Base-by-base conservation (phyloP, 2,329 filamentous ascomycete genomes). In the Rhexocercosporidium sp. region DNA sequence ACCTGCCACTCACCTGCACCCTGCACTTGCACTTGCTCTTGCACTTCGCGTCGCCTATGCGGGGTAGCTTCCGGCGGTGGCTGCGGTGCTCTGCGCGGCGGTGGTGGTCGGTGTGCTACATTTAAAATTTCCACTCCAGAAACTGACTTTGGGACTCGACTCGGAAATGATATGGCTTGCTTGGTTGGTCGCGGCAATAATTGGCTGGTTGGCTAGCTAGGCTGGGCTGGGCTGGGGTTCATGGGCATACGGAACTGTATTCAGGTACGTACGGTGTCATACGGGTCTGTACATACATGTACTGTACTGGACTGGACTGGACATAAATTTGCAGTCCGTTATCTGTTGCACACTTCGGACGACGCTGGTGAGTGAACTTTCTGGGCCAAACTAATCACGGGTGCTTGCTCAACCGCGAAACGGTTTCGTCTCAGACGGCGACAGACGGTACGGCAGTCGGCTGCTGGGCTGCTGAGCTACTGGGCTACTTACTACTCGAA, bases 391-490 rank as follows among this genome's bases (percentile, higher is more conserved):
- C n/a, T n/a, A 46, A 49, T 49, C 39, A 34, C 65, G 66, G 65
- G 39, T 64, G 54, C 49, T 29, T 70, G 63, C 70, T 64, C 53
- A 61, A 59, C 62, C 53, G 69, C 64, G 69, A 72, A 72, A 71
- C 67, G 7, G 66, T 71, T 70, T 72, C 71, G 70, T 70, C 68
- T 71, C 70, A 70, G 68, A 57, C 61, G 49, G n/a, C n/a, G n/a
- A n/a, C n/a, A n/a, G n/a, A n/a, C n/a, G n/a, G n/a, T n/a, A n/a
- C n/a, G n/a, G 56, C 49, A 46, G 29, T 64, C 37, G 53, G 39
- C 31, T 63, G 25, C 29, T 56, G 53, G 44, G n/a, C n/a, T n/a
- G n/a, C n/a, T n/a, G n/a, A n/a, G n/a, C n/a, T n/a, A n/a, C n/a
- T n/a, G n/a, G n/a, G n/a, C n/a, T n/a, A n/a, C n/a, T n/a, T n/a